Evolutionary conservation across 257 asterid genomes (phyloP), one percentile per base, ranked within the genome.

Genomic region (Plantago major): DNA sequence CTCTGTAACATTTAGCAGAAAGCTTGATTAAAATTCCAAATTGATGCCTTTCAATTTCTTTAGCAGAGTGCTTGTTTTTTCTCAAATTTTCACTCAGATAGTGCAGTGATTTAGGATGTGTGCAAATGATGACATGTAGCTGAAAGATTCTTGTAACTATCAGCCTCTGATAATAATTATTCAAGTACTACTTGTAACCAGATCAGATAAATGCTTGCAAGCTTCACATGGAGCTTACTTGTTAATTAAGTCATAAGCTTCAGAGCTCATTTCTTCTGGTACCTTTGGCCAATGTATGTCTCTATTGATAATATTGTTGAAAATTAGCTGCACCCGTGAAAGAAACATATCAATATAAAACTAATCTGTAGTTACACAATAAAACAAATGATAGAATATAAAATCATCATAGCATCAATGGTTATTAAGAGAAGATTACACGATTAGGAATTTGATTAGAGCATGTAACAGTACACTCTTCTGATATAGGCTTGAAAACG

Each of bases 261-360:
- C 96, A 42, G 16, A 73, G 79, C 89, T 87, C 79, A 93, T 76
- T 80, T 93, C 99, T 45, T 87, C 95, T n/a, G 95, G 96, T 71
- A 85, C 66, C 81, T 74, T 89, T 60, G 97, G 99, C 99, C 99
- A 87, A 46, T 92, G 88, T 67, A 93, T 87, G 76, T 83, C 90
- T 78, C 96, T 77, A 73, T 93, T 85, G 66, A 93, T 79, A 71
- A 93, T 87, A 78, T 93, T 89, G 84, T 81, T 79, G 74, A 93
- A 93, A 65, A 89, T 87, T 77, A 79, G 82, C 97, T 93, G 92
- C 89, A 80, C 66, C 74, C 64, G 56, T 77, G 40, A 46, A 58
- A 67, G 68, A 59, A 46, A 71, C 49, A 50, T 45, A 65, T 79
- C 67, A 73, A 46, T 60, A 44, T 65, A 54, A 63, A 46, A 50